Evolutionary conservation across 2,329 filamentous ascomycete species (phyloP).

Genomic region (Diaporthe sp.): DNA sequence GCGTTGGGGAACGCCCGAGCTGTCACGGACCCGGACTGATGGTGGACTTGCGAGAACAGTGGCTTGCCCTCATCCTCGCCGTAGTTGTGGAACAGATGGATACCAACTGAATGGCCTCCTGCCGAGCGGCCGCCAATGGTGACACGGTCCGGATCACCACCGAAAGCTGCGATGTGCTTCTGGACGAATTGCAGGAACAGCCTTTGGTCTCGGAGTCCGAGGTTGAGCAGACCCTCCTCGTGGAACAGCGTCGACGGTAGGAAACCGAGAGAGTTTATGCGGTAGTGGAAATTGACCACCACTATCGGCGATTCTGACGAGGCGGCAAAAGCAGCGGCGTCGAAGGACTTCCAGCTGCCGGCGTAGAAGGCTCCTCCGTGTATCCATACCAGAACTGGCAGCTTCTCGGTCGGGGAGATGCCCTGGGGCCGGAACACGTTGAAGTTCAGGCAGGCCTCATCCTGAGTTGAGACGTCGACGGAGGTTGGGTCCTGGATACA

Average conservation of each 20-base stretch:
- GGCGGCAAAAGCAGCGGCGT: constrained; percentile 48
- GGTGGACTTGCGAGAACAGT: constrained; percentile 51
- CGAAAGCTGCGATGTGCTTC: constrained; percentile 42
- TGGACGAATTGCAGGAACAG: constrained; percentile 42
- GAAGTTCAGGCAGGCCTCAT: constrained; percentile 55
- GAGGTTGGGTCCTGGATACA: constrained; percentile 55
- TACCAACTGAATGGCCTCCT: constrained; percentile 28
- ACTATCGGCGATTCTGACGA: constrained; percentile 44
- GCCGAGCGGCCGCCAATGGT: constrained; percentile 38
- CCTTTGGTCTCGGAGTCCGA: constrained; percentile 41
- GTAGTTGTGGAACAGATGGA: constrained; percentile 46
- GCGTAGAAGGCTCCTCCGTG: constrained; percentile 53
- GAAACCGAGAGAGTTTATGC: constrained; percentile 45
- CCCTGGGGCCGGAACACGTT: constrained; percentile 54
- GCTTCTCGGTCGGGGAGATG: constrained; percentile 50
- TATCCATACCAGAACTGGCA: constrained; percentile 56
- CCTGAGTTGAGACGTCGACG: constrained; percentile 43
- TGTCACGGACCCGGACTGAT: constrained; percentile 54
- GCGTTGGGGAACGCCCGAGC: constrained; percentile 52
- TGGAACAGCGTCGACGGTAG: constrained; percentile 43
- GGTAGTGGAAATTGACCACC: constrained; percentile 47
- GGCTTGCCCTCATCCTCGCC: constrained; percentile 47
- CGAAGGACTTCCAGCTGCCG: constrained; percentile 51
- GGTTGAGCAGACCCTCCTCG: constrained; percentile 44
- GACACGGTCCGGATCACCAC: constrained; percentile 42